Base-by-base conservation (phyloP, 106 monocot genomes). In the Iris macrosiphon region DNA sequence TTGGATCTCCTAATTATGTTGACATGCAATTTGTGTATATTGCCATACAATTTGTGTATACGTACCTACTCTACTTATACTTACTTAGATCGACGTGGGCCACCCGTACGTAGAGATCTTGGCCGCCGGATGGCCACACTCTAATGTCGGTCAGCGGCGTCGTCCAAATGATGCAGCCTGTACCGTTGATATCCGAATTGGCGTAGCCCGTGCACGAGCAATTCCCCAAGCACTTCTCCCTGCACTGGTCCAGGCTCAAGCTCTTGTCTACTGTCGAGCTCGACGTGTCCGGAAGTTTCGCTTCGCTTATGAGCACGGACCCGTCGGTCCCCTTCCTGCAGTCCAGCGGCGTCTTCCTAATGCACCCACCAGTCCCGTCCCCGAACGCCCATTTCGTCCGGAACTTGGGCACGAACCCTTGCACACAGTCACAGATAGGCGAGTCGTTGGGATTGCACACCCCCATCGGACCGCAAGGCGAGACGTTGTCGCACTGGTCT, bases 401-500 rank as follows among this genome's bases (percentile, higher is more conserved):
- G 1, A 11, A 16, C 15, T 3, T 40, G 22, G 80, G 80, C 56
- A 31, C 28, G 37, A 75, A 80, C 2, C 80, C 80, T 12, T 29
- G 28, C 21, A 66, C 14, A 29, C 80, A 80, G 31, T 52, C 39
- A 49, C 74, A 80, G 0, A 70, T 52, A 4, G 59, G 55, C 0
- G 41, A 34, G 13, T 25, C 28, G 24, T 73, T 35, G 0, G 47
- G 4, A 25, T 59, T 17, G 23, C 59, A 59, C 5, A 59, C 41
- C 7, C 42, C 25, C n/a, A 41, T 42, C 1, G 14, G 25, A 39
- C 59, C 59, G 21, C 59, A 59, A 24, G 24, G 52, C 18, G 42
- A 39, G n/a, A n/a, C n/a, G n/a, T n/a, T n/a, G n/a, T 81, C 81
- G 45, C 81, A 81, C 31, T 31, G 15, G 40, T 61, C 62, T 19